These are phyloP conservation scores for Rhynchospora breviuscula DNA, from an alignment of 176 grass and related monocot genomes.

Conservation along the genomic window DNA sequence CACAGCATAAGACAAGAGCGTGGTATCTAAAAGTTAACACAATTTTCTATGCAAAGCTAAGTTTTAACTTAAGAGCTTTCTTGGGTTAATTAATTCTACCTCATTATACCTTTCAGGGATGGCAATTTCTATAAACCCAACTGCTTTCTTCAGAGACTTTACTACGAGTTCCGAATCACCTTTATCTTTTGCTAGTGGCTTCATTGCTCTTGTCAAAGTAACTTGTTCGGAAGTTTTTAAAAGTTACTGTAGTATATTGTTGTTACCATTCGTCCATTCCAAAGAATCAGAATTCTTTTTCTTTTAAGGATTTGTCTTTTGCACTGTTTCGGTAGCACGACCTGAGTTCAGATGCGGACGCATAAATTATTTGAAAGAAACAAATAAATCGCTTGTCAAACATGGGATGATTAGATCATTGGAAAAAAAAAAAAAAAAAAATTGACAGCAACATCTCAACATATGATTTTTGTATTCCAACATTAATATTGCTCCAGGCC, in stretches of 20 bases:
- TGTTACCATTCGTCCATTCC: neutral
- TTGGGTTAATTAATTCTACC: neutral
- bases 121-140: neutral
- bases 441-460: too few relatives aligned
- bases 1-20: slow-evolving; percentile 4
- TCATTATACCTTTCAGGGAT: neutral
- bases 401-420: too few relatives aligned
- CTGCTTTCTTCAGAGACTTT: neutral
- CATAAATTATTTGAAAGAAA: too few relatives aligned
- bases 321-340: too few relatives aligned
- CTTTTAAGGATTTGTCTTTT: too few relatives aligned
- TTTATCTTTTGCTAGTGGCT: slow-evolving; percentile 20
- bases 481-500: too few relatives aligned
- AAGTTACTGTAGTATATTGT: neutral
- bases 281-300: too few relatives aligned
- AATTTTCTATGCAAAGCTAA: slow-evolving; percentile 4
- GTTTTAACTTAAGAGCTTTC: slow-evolving; percentile 1
- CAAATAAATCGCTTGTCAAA: too few relatives aligned
- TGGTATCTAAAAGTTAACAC: slow-evolving; percentile 12
- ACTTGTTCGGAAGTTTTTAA: neutral
- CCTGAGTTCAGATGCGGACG: too few relatives aligned
- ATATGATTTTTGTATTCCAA: too few relatives aligned
- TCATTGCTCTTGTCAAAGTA: neutral
- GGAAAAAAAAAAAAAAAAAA: too few relatives aligned
- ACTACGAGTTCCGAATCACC: neutral